phyloP scores from a whole-genome alignment of 2,329 filamentous ascomycete genomes.

The Stromatinia cepivora region DNA sequence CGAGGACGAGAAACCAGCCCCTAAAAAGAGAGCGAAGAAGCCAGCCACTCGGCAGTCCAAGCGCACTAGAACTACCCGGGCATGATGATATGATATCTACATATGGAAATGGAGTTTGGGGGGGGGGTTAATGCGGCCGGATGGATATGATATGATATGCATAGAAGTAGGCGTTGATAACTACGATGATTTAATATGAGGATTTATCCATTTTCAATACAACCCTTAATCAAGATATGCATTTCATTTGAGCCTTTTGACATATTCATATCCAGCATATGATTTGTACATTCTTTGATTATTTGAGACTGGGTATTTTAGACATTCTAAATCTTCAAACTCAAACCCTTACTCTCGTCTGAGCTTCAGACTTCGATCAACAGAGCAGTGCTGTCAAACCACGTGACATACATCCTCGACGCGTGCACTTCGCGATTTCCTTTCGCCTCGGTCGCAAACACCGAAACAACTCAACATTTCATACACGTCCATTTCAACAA shows the following conservation, averaged over 20 bases:
- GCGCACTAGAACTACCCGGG: background rate
- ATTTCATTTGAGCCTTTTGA: background rate
- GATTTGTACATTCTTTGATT: background rate
- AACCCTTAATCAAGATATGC: background rate
- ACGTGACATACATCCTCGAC: background rate
- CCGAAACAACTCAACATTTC: background rate
- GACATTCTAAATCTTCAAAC: background rate
- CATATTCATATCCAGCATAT: background rate
- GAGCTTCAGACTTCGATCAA: background rate
- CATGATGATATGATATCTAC: constrained; percentile 6
- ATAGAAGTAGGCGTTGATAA: constrained; percentile 14
- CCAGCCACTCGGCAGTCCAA: constrained; percentile 14
- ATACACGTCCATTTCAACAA: background rate
- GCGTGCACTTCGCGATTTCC: constrained; percentile 17
- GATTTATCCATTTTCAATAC: background rate
- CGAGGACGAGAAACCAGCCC: constrained; percentile 3
- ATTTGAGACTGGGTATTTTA: background rate
- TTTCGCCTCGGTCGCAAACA: background rate
- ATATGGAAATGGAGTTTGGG: constrained; percentile 11
- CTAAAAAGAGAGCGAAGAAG: constrained; percentile 1
- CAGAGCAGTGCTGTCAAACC: background rate
- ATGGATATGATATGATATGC: constrained; percentile 16
- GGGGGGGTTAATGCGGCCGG: background rate
- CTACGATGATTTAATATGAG: background rate
- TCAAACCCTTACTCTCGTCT: background rate